Evolutionary conservation across 495 filamentous ascomycete genomes (phyloP).

Genomic region (Evernia prunastri): DNA sequence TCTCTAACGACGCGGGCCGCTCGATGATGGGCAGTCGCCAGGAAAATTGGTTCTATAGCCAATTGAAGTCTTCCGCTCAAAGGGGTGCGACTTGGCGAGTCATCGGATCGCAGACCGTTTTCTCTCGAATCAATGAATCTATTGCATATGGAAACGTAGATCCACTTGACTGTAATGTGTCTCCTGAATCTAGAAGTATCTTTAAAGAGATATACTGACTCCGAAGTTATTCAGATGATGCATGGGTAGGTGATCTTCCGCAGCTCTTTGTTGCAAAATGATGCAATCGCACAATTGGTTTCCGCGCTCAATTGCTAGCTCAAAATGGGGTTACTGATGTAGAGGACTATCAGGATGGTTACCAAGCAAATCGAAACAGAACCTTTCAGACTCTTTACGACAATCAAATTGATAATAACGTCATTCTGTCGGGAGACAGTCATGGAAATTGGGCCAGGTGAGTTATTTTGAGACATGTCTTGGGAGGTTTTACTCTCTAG

Average conservation of each 20-base stretch:
- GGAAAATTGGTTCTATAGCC: conserved; percentile 63
- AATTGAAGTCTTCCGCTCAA: conserved; percentile 44
- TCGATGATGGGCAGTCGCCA: conserved; percentile 60
- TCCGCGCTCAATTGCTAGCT: not conserved
- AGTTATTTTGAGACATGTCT: no score
- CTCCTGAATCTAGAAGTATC: no score
- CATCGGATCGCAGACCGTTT: conserved; percentile 60
- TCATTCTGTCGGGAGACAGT: conserved; percentile 62
- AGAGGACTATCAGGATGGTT: conserved; percentile 53
- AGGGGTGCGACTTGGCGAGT: conserved; percentile 57
- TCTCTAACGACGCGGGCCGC: conserved; percentile 52
- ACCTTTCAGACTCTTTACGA: conserved; percentile 54
- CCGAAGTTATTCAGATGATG: no score
- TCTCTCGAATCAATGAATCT: conserved; percentile 49
- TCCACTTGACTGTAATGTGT: conserved; percentile 51
- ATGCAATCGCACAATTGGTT: not conserved
- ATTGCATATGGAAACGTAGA: conserved; percentile 38
- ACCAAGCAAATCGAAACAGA: conserved; percentile 56
- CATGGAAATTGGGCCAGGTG: conserved; percentile 61
- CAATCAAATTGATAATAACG: conserved; percentile 58
- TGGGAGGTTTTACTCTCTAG: no score
- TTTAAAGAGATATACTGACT: no score
- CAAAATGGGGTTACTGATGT: not conserved
- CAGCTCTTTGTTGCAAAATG: not conserved
- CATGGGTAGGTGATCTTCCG: conserved; percentile 9